Evolutionary conservation across 2,329 filamentous ascomycete genomes (phyloP).

Genomic region (Coniochaeta prunicola): DNA sequence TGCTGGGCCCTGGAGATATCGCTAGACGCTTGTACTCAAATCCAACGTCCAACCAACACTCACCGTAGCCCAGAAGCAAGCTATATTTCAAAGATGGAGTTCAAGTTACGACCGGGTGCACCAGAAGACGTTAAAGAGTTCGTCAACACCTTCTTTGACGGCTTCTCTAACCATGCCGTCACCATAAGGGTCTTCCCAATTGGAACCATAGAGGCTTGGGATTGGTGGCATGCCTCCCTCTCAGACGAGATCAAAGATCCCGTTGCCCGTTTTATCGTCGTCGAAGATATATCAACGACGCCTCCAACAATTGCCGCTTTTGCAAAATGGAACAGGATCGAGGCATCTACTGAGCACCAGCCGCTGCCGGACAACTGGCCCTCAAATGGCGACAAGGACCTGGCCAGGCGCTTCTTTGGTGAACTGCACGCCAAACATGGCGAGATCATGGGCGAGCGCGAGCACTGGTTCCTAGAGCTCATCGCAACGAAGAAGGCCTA

Average conservation of each 20-base stretch:
- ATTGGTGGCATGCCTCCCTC: conserved; percentile 27
- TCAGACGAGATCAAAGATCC: conserved; percentile 32
- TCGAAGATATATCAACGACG: conserved; percentile 21
- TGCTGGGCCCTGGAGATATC: not conserved
- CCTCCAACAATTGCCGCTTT: conserved; percentile 32
- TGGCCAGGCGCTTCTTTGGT: conserved; percentile 33
- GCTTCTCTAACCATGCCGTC: conserved; percentile 32
- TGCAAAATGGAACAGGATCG: conserved; percentile 34
- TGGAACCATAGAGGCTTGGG: conserved; percentile 12
- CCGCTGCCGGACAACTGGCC: conserved; percentile 18
- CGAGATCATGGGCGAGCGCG: conserved; percentile 29
- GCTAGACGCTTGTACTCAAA: not conserved
- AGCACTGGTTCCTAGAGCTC: conserved; percentile 42
- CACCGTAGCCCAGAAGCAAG: not conserved
- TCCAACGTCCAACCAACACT: not conserved
- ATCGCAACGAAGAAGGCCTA: conserved; percentile 32
- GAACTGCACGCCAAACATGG: conserved; percentile 25
- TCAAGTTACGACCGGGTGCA: conserved; percentile 29
- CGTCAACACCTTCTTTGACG: conserved; percentile 34
- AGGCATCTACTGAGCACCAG: conserved; percentile 17
- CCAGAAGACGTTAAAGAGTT: conserved; percentile 31
- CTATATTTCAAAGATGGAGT: conserved; percentile 3
- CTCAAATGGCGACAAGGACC: conserved; percentile 22
- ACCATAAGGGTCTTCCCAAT: conserved; percentile 29
- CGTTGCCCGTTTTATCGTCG: conserved; percentile 28